Base-by-base conservation (phyloP, 352 stramenopile species). In the Pythium plurisporium region DNA sequence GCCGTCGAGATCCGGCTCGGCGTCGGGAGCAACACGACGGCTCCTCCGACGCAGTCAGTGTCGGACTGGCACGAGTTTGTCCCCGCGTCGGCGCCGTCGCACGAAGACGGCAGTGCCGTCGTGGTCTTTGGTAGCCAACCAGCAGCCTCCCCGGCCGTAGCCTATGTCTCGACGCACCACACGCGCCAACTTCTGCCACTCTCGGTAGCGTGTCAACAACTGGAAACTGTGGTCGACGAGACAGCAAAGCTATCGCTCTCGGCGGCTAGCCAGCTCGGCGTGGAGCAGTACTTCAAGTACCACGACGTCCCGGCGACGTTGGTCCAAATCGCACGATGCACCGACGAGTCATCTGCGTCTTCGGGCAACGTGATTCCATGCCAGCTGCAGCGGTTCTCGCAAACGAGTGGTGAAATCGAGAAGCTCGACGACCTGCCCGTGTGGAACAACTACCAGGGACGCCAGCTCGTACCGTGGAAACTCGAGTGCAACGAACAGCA, bases 201-300 rank as follows among this genome's bases (percentile, higher is more conserved):
- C 12, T 30, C 30, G 1, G 31, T 59, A 2, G 20, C 60, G 1
- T 58, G 60, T 27, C 15, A 37, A 15, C 45, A 49, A 11, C 9
- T 67, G 10, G 15, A 11, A 14, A 12, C 46, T 5, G 11, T 36
- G 1, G 31, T 22, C 1, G 45, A 50, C 14, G 37, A 54, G 19
- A 44, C 7, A 20, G 45, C 30, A 0, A 31, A 11, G 36, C 53
- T 64, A 33, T 17, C 44, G 41, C 56, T 80, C 10, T 69, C 67
- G 5, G 64, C 62, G 0, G 42, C 14, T 14, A 46, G 72, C 5
- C 68, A 79, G 36, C 69, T 94, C 9, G 76, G 57, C 7, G 53
- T 91, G 1, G 73, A 82, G 14, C 78, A 94, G 51, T 94, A 89
- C 44, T 74, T 79, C 52, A 72, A 73, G 50, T 89, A 87, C 46